Conservation (phyloP, 2,329 filamentous ascomycete genomes). For the Botrytis medusae region DNA sequence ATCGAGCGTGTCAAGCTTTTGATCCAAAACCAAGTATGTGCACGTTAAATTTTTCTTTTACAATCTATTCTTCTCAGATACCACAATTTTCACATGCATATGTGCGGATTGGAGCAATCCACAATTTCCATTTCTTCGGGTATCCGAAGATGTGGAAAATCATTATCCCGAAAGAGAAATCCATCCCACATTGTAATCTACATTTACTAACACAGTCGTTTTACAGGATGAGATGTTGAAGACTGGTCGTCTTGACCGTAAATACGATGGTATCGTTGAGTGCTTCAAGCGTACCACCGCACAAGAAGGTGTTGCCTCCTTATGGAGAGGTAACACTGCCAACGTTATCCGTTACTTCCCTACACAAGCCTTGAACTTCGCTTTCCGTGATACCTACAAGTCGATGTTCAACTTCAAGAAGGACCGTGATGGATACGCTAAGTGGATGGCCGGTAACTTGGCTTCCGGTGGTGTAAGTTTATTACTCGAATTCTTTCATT, state of each 20-base stretch:
- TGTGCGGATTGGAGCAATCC: not conserved
- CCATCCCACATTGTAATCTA: not conserved
- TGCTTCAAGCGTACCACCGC: slow-evolving; percentile 92
- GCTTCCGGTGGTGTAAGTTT: slow-evolving; percentile 96
- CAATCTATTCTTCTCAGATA: slow-evolving; percentile 21
- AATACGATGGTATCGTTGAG: slow-evolving; percentile 90
- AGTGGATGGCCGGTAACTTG: slow-evolving; percentile 99
- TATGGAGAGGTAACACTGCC: slow-evolving; percentile 99
- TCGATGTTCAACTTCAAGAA: slow-evolving; percentile 99
- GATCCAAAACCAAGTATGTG: slow-evolving; percentile 98
- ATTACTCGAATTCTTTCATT: not conserved
- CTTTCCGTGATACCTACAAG: slow-evolving; percentile 99
- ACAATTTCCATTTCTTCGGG: slow-evolving; percentile 10
- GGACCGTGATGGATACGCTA: slow-evolving; percentile 95
- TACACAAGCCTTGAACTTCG: slow-evolving; percentile 99
- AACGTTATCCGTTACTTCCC: slow-evolving; percentile 99
- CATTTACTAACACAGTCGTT: slow-evolving; percentile 27
- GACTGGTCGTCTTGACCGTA: slow-evolving; percentile 95
- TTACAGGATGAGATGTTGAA: slow-evolving; percentile 99
- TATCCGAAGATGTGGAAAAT: not conserved
- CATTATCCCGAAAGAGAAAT: not conserved
- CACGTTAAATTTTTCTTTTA: slow-evolving; percentile 2
- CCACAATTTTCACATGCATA: slow-evolving; percentile 27
- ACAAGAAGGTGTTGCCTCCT: slow-evolving; percentile 88
- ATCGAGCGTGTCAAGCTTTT: slow-evolving; percentile 99